These are phyloP conservation scores for Jacaranda mimosifolia DNA, from an alignment of 257 asterid genomes.

Conservation along the genomic window DNA sequence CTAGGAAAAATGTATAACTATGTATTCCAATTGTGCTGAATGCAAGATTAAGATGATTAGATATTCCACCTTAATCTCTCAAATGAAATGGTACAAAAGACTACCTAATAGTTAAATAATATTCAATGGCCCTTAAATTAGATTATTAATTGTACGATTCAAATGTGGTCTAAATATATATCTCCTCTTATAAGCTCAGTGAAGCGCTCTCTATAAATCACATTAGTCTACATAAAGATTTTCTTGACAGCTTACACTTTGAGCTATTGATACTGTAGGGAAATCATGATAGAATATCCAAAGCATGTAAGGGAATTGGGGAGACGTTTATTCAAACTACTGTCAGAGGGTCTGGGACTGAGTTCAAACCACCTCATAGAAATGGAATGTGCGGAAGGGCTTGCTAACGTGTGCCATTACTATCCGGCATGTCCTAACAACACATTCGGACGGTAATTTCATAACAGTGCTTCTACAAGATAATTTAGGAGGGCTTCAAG, in stretches of 20 bases:
- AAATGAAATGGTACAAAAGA: too few relatives aligned
- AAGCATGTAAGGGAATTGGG: conserved; percentile 27
- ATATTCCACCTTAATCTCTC: too few relatives aligned
- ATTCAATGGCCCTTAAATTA: too few relatives aligned
- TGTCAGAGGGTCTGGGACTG: conserved; percentile 33
- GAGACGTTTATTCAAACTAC: background rate
- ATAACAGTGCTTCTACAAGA: conserved; percentile 38
- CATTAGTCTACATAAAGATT: too few relatives aligned
- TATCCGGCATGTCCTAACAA: conserved; percentile 36
- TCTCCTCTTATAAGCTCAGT: too few relatives aligned
- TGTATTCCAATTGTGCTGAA: too few relatives aligned
- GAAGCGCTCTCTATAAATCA: too few relatives aligned
- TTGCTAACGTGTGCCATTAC: conserved; percentile 22
- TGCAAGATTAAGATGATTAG: too few relatives aligned
- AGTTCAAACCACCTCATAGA: conserved; percentile 29
- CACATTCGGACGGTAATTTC: conserved; percentile 37
- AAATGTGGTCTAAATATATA: too few relatives aligned
- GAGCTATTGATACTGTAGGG: conserved; percentile 10
- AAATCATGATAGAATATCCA: conserved; percentile 20
- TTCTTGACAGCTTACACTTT: background rate
- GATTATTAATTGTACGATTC: too few relatives aligned
- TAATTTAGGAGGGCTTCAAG: conserved; percentile 34
- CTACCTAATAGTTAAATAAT: too few relatives aligned
- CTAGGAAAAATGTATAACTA: too few relatives aligned
- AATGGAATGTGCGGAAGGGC: conserved; percentile 29